These are phyloP conservation scores for Mucor plumbeus DNA, from an alignment of 371 early-diverging fungal genomes.

Conservation along the genomic window DNA sequence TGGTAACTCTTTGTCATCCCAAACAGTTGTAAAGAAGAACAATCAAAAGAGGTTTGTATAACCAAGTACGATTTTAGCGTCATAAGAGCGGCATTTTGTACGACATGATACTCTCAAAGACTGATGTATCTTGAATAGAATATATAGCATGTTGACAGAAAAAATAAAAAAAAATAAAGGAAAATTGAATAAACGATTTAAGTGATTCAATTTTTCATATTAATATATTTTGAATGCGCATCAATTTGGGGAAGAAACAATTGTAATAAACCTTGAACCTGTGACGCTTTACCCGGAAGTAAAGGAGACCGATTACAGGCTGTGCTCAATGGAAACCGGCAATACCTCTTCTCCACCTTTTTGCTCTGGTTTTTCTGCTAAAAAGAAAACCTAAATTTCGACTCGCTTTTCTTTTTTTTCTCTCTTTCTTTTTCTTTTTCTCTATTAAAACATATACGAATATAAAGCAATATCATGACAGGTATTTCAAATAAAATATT, in stretches of 20 bases:
- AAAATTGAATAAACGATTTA: no score
- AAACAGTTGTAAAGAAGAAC: background rate
- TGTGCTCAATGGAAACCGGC: slow-evolving; percentile 4
- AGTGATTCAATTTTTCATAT: no score
- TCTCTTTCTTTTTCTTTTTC: background rate
- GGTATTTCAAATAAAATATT: background rate
- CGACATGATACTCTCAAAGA: background rate
- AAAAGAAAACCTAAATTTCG: background rate
- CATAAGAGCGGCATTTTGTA: background rate
- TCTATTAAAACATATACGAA: background rate
- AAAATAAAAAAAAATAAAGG: no score
- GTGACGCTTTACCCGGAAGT: slow-evolving; percentile 5
- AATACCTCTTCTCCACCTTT: background rate
- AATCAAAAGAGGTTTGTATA: slow-evolving; percentile 1
- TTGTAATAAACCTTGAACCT: background rate
- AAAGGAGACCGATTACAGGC: background rate
- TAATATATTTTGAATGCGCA: no score
- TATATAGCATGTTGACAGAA: background rate
- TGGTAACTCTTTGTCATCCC: background rate
- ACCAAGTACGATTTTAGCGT: background rate
- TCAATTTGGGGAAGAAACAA: background rate
- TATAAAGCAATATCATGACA: background rate
- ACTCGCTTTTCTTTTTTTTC: background rate
- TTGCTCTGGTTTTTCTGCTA: background rate
- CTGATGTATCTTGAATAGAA: background rate